Evolutionary conservation across 2,329 filamentous ascomycete species (phyloP).

Genomic region (Fusarium nodosum): DNA sequence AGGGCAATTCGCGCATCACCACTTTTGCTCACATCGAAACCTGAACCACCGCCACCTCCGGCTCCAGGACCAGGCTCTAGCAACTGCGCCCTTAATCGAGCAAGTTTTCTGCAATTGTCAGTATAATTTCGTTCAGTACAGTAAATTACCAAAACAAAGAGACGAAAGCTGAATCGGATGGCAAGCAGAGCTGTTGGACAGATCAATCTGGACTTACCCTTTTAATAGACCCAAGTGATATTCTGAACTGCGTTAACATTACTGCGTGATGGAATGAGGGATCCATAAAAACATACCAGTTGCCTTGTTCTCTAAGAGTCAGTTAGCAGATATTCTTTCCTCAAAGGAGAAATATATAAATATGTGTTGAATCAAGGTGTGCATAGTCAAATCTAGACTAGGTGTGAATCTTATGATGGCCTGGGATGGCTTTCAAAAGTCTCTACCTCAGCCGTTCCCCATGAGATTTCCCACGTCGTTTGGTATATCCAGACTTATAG

Average conservation of each 20-base stretch:
- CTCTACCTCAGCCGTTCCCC: background rate
- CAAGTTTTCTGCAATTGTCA: conserved; percentile 80
- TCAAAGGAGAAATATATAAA: background rate
- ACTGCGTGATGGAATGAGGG: background rate
- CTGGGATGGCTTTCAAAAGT: background rate
- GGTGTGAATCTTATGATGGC: background rate
- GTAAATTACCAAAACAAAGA: background rate
- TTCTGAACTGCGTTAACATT: conserved; percentile 68
- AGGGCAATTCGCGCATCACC: conserved; percentile 97
- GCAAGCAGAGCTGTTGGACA: background rate
- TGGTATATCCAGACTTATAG: background rate
- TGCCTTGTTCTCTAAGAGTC: conserved; percentile 90
- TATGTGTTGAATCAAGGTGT: background rate
- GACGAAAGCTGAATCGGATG: too few species aligned
- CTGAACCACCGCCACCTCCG: conserved; percentile 81
- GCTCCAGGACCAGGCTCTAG: conserved; percentile 88
- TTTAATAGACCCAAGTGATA: conserved; percentile 98
- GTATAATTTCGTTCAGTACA: background rate
- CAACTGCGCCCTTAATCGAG: conserved; percentile 91
- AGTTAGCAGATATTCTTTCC: conserved; percentile 15
- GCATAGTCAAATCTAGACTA: background rate
- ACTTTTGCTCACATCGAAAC: conserved; percentile 95
- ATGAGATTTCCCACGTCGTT: background rate
- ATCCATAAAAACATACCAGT: conserved; percentile 76
- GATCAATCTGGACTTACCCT: conserved; percentile 72